phyloP scores from a whole-genome alignment of 805 yeast genomes.

The Myxozyma neglecta region DNA sequence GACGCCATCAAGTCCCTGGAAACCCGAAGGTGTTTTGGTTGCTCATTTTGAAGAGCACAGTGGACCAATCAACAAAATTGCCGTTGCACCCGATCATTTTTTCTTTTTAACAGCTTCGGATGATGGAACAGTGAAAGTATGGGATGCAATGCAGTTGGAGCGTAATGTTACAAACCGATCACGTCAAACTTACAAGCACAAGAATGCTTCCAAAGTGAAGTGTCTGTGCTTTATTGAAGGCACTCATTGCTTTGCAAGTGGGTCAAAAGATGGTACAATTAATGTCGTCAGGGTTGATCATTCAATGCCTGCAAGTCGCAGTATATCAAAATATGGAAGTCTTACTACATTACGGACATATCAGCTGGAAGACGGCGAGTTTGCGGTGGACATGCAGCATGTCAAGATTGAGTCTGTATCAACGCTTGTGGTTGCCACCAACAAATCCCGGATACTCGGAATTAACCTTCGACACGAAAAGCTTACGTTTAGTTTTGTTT shows the following conservation, averaged over 20 bases:
- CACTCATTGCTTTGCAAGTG: constrained; percentile 38
- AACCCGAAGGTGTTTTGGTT: constrained; percentile 55
- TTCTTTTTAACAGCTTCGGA: constrained; percentile 78
- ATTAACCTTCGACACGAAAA: constrained; percentile 54
- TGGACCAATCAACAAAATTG: constrained; percentile 58
- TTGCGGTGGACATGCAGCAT: constrained; percentile 49
- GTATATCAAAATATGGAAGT: constrained; percentile 30
- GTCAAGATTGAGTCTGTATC: constrained; percentile 46
- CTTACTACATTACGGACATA: constrained; percentile 46
- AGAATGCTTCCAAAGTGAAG: constrained; percentile 33
- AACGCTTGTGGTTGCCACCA: constrained; percentile 53
- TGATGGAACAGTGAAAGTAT: constrained; percentile 67
- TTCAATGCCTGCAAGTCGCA: constrained; percentile 20
- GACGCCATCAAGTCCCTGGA: constrained; percentile 31
- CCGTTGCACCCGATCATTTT: constrained; percentile 59
- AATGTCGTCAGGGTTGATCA: constrained; percentile 36
- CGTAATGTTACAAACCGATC: constrained; percentile 49
- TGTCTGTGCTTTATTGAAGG: constrained; percentile 37
- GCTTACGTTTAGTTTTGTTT: constrained; percentile 43
- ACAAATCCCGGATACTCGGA: constrained; percentile 51
- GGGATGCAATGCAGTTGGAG: constrained; percentile 72
- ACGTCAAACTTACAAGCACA: constrained; percentile 35
- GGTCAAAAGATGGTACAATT: constrained; percentile 37
- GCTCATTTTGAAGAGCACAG: constrained; percentile 64
- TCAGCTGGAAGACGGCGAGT: constrained; percentile 45